Conservation (phyloP, 164 flowering plant genomes). For the Aristolochia contorta region DNA sequence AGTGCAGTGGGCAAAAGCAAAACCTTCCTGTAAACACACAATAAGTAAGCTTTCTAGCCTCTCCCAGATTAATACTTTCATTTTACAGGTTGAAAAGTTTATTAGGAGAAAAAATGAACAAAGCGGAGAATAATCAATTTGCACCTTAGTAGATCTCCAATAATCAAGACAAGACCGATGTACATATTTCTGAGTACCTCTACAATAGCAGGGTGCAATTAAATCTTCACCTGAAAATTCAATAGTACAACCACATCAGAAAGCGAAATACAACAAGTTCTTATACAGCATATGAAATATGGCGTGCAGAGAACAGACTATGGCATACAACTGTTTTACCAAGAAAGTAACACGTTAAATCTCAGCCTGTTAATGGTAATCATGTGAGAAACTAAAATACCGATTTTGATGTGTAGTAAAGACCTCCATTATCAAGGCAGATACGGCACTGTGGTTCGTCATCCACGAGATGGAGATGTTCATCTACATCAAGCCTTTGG, state of each 20-base stretch:
- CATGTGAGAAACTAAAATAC: slow-evolving; percentile 5
- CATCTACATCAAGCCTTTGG: slow-evolving; percentile 37
- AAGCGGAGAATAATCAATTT: background rate
- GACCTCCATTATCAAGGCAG: slow-evolving; percentile 91
- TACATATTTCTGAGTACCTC: slow-evolving; percentile 93
- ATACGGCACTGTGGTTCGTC: slow-evolving; percentile 92
- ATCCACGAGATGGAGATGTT: slow-evolving; percentile 37
- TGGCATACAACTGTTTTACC: background rate
- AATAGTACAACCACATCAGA: background rate
- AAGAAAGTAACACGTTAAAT: slow-evolving; percentile 1
- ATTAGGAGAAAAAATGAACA: too few species aligned
- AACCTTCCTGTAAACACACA: slow-evolving; percentile 66
- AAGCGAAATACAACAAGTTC: background rate
- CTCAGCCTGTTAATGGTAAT: slow-evolving; percentile 1
- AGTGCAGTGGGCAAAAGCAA: slow-evolving; percentile 99
- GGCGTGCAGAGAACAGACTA: background rate
- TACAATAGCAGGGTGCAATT: slow-evolving; percentile 94
- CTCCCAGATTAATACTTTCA: too few species aligned
- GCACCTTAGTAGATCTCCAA: slow-evolving; percentile 96
- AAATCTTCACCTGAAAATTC: slow-evolving; percentile 65
- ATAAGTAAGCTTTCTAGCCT: too few species aligned
- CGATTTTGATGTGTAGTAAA: slow-evolving; percentile 6
- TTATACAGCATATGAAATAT: too few species aligned
- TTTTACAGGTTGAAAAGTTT: too few species aligned
- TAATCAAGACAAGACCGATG: slow-evolving; percentile 95